Evolutionary conservation across 2,329 filamentous ascomycete genomes (phyloP), one percentile per base, ranked within the genome.

Genomic region (Phaeosphaeriaceae sp.): DNA sequence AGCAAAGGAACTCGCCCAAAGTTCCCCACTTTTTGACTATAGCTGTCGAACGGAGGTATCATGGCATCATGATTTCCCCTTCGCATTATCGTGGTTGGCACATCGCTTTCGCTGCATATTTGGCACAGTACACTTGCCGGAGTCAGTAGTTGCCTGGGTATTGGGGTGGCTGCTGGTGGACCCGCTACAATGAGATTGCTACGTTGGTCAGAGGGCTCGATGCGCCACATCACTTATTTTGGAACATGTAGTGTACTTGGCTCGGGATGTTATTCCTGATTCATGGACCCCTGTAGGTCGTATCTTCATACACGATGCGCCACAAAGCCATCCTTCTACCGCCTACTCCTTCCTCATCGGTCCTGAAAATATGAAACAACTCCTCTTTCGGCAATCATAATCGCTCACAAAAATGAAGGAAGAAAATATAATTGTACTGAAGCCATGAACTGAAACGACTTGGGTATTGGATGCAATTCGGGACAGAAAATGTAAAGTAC

Each of bases 401-500:
- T 48, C 36, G 34, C 54, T 34, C 48, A 51, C 46, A 35, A 30
- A 46, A 50, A 45, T 49, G 53, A 48, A 36, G 42, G 49, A 56
- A 49, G 56, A 58, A 53, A 30, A 47, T 50, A 33, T 42, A 28
- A 56, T 8, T 45, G 53, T 61, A 49, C 50, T 58, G 56, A 55
- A 61, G 55, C 48, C 46, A 60, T 42, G 45, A 52, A 49, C 32
- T 42, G 21, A 42, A 42, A 51, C 54, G 46, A 43, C 53, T 53
- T 54, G 67, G 67, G 65, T 70, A 70, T 70, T 42, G 56, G 50
- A 58, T 59, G 56, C 52, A 54, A 54, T 52, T 40, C 51, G 46
- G 41, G 57, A 54, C 52, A 54, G 30, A 52, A 53, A 52, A 46
- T n/a, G 29, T 46, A 42, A 46, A 42, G 21, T 29, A 32, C 35